Conservation (phyloP, 345 rosid species). For the Draba incana region DNA sequence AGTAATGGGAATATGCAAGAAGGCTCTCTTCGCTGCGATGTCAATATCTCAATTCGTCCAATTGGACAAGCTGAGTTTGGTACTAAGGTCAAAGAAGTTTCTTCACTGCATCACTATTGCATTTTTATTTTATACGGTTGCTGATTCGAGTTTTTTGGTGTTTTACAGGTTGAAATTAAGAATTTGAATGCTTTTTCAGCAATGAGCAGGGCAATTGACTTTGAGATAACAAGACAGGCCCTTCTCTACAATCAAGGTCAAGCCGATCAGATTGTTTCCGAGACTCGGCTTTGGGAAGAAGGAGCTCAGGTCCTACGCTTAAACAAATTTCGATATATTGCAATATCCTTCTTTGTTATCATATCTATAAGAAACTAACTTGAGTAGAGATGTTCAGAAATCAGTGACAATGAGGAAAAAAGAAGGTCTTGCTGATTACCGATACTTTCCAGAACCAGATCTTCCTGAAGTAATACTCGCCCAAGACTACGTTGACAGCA, state of each 20-base stretch:
- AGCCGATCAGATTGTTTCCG: slow-evolving; percentile 72
- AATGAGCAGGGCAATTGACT: slow-evolving; percentile 85
- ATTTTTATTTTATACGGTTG: slow-evolving; percentile 2
- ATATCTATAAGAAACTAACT: slow-evolving; percentile 15
- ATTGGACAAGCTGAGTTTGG: slow-evolving; percentile 78
- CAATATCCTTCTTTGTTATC: not conserved
- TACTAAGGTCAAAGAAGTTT: slow-evolving; percentile 65
- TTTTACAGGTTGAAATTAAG: slow-evolving; percentile 86
- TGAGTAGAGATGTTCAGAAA: slow-evolving; percentile 55
- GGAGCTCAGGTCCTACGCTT: slow-evolving; percentile 66
- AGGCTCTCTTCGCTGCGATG: slow-evolving; percentile 97
- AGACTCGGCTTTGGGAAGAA: slow-evolving; percentile 99
- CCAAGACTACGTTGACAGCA: slow-evolving; percentile 65
- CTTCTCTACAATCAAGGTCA: slow-evolving; percentile 69
- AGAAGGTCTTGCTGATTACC: slow-evolving; percentile 95
- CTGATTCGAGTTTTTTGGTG: slow-evolving; percentile 1
- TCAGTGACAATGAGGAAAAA: slow-evolving; percentile 94
- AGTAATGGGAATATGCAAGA: slow-evolving; percentile 96
- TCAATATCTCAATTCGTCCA: slow-evolving; percentile 92
- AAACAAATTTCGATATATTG: slow-evolving; percentile 21
- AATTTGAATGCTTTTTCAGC: slow-evolving; percentile 91
- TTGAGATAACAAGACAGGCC: slow-evolving; percentile 82
- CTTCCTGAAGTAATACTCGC: slow-evolving; percentile 82
- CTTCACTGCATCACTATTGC: slow-evolving; percentile 10
- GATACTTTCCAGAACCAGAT: slow-evolving; percentile 97